A percentile compares a stretch with the other conserved stretches of the same genome.
These are phyloP conservation scores for Pythium rhizo-oryzae DNA, from an alignment of 352 stramenopile genomes.

Conservation along the genomic window DNA sequence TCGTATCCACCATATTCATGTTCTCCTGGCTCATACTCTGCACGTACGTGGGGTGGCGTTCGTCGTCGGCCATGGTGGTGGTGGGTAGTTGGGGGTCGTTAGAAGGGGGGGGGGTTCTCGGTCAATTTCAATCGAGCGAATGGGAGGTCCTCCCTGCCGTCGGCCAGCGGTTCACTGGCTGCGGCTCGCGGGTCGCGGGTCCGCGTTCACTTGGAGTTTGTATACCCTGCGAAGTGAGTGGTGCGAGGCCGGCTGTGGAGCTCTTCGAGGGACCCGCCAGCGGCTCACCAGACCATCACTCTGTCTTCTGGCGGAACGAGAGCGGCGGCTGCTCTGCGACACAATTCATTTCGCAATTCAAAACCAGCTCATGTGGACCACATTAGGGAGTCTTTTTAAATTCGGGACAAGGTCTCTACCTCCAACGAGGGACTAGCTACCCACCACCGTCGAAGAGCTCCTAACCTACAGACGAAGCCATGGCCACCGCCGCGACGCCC, in stretches of 20 bases:
- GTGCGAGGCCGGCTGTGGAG: conserved; percentile 16
- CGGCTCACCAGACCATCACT: conserved; percentile 26
- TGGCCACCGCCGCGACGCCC: conserved; percentile 1
- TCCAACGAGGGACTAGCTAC: conserved; percentile 26
- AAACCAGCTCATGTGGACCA: conserved; percentile 16
- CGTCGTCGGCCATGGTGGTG: conserved; percentile 82
- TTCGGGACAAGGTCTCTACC: conserved; percentile 7
- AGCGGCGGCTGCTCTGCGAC: neutral
- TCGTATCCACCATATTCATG: too few relatives aligned
- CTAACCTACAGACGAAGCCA: conserved; percentile 7
- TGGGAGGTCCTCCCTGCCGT: conserved; percentile 30
- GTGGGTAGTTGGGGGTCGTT: conserved; percentile 27
- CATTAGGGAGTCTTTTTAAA: neutral
- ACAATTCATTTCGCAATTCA: conserved; percentile 30
- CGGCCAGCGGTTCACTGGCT: conserved; percentile 28
- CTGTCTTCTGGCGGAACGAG: neutral
- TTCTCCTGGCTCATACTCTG: neutral
- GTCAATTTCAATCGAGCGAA: conserved; percentile 42
- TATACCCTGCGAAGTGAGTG: conserved; percentile 66
- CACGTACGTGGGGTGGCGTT: conserved; percentile 54
- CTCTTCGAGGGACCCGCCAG: neutral
- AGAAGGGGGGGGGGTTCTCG: conserved; percentile 27
- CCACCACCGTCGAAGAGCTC: conserved; percentile 19
- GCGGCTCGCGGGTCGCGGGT: conserved; percentile 12
- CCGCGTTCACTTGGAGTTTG: conserved; percentile 64